A percentile compares a stretch with the other conserved stretches of the same genome.
Evolutionary conservation across 352 stramenopile genomes (phyloP).

Genomic region (Phytophthora cactorum): DNA sequence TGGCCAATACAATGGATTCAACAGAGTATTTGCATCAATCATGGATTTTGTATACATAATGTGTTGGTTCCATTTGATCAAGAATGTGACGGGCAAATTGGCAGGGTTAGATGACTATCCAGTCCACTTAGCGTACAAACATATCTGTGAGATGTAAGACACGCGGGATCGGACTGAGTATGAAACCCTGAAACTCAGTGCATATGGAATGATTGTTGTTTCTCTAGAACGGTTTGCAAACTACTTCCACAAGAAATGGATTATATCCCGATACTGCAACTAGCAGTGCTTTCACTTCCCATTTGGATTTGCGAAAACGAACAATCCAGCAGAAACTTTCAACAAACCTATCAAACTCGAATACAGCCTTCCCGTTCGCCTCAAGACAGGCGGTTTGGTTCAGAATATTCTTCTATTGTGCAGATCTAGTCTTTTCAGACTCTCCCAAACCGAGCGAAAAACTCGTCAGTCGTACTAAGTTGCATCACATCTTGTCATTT

Average conservation of each 20-base stretch:
- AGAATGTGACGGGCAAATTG: neutral
- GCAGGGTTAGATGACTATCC: neutral
- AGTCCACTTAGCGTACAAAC: neutral
- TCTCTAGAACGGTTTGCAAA: neutral
- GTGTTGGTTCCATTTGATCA: neutral
- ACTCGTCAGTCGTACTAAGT: neutral
- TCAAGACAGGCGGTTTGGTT: neutral
- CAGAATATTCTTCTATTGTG: neutral
- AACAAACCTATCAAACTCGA: neutral
- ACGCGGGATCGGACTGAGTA: neutral
- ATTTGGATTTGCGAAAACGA: neutral
- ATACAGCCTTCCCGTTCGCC: neutral
- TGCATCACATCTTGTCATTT: neutral
- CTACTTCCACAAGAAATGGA: neutral
- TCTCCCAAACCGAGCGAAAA: neutral
- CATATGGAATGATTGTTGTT: neutral
- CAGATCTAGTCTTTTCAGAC: neutral
- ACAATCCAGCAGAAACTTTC: neutral
- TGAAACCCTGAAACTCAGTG: neutral
- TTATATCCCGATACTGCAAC: neutral
- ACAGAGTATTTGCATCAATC: neutral
- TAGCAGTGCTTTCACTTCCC: neutral
- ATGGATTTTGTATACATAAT: neutral
- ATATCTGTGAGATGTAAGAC: neutral
- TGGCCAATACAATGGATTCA: neutral